Base-by-base conservation (phyloP, 2,329 filamentous ascomycete genomes). In the Botrytis fabae region DNA sequence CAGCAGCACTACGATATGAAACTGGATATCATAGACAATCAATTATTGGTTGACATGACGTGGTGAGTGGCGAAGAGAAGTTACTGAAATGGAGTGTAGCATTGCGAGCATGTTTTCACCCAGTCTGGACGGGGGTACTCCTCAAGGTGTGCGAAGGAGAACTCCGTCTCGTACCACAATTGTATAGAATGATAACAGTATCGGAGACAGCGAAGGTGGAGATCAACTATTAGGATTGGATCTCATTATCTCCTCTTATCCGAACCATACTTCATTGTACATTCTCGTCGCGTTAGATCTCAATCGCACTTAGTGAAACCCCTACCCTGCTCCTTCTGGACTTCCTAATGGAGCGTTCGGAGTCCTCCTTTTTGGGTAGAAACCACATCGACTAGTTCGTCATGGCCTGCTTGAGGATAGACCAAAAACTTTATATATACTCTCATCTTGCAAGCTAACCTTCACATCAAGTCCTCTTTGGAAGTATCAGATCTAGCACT, bases 341-440 rank as follows among this genome's bases (percentile, higher is more conserved):
- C 64, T 54, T 51, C 64, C 46, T 20, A 51, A 66, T 54, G 64
- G 46, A 54, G 64, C 46, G 16, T 54, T 66, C 64, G 64, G 46
- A 54, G 46, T 66, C 38, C 64, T 20, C 46, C 35, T n/a, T 28
- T 48, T 65, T 16, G 32, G 63, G 18, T 16, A 25, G 28, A 28
- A n/a, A 18, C 5, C 5, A 51, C 28, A 28, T 63, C 6, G 25
- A 44, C 38, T 48, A 16, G 4, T 65, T 48, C 20, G 20, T 35
- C 44, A 66, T 66, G 46, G 18, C 7, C 44, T 66, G 12, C 6
- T 38, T 20, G 32, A 51, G 10, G 8, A 40, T 14, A 38, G 44
- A 20, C 14, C 18, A 9, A n/a, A 54, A 54, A 28, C 2, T n/a
- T 54, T 66, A 66, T 66, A 66, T 66, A 54, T 66, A 66, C 35